Conservation (phyloP, 2,329 filamentous ascomycete genomes). For the Ophiocordyceps camponoti-rufipedis region DNA sequence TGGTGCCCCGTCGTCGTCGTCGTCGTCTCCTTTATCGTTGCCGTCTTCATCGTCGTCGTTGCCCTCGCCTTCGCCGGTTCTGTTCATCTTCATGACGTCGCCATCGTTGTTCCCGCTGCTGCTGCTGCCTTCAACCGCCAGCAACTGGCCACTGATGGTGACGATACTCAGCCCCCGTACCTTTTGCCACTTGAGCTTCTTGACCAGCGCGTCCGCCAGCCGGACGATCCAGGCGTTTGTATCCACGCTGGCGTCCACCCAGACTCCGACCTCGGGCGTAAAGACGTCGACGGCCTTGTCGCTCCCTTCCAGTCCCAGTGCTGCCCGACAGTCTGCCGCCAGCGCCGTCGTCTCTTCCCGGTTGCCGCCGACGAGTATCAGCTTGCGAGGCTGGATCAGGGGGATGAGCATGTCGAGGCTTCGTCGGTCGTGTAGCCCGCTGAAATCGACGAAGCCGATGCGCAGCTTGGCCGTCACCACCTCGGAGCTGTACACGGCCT, state of each 20-base stretch:
- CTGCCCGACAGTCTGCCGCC: slow-evolving; percentile 60
- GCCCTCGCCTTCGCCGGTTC: background rate
- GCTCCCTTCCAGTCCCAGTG: slow-evolving; percentile 30
- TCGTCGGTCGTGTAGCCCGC: slow-evolving; percentile 80
- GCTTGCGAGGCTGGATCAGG: slow-evolving; percentile 79
- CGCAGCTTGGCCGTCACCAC: slow-evolving; percentile 51
- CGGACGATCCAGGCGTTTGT: slow-evolving; percentile 96
- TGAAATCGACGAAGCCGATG: slow-evolving; percentile 80
- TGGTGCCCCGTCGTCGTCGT: slow-evolving; percentile 11
- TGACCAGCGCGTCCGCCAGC: slow-evolving; percentile 67
- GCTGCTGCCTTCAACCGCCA: slow-evolving; percentile 9
- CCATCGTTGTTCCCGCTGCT: background rate
- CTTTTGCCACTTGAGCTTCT: slow-evolving; percentile 84
- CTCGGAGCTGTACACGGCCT: slow-evolving; percentile 47
- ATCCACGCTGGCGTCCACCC: slow-evolving; percentile 82
- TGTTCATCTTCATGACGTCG: background rate
- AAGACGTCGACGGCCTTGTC: slow-evolving; percentile 52
- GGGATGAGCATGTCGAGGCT: slow-evolving; percentile 91
- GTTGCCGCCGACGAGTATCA: slow-evolving; percentile 77
- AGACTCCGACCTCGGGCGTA: slow-evolving; percentile 55
- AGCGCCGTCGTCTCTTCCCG: slow-evolving; percentile 61
- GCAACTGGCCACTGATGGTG: slow-evolving; percentile 63
- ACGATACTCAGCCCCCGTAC: slow-evolving; percentile 81
- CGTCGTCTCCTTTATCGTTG: slow-evolving; percentile 5
- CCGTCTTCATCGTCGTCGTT: too few relatives aligned